These are phyloP conservation scores for Termitomyces heimii DNA, from an alignment of 768 basidiomycete genomes.

Conservation along the genomic window DNA sequence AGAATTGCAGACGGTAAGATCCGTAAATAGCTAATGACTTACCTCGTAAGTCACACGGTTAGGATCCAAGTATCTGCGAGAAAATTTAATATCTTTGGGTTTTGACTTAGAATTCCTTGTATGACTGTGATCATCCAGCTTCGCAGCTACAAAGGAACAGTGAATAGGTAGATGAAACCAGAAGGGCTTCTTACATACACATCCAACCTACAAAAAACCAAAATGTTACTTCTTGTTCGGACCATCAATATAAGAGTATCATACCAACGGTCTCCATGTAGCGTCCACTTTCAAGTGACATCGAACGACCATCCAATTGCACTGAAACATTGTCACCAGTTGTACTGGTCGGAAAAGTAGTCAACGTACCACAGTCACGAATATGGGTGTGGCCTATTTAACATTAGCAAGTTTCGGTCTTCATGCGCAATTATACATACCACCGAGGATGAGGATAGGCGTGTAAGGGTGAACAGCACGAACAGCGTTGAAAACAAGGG, in stretches of 20 bases:
- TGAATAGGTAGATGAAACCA: not conserved
- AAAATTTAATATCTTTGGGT: slow-evolving; percentile 55
- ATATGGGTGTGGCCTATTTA: slow-evolving; percentile 64
- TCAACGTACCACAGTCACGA: slow-evolving; percentile 62
- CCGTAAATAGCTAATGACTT: slow-evolving; percentile 1
- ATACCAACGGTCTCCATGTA: slow-evolving; percentile 91
- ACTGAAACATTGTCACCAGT: slow-evolving; percentile 25
- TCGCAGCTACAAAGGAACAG: slow-evolving; percentile 29
- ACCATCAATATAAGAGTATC: slow-evolving; percentile 6
- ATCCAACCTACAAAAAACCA: slow-evolving; percentile 46
- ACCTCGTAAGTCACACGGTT: slow-evolving; percentile 76
- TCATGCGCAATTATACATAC: slow-evolving; percentile 19
- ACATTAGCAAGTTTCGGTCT: not conserved
- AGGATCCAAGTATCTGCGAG: slow-evolving; percentile 71
- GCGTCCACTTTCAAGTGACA: slow-evolving; percentile 76
- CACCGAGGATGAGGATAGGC: slow-evolving; percentile 82
- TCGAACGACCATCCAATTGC: slow-evolving; percentile 66
- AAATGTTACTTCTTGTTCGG: not conserved
- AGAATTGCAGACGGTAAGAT: not conserved
- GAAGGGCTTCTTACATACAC: slow-evolving; percentile 33
- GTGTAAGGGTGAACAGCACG: slow-evolving; percentile 64
- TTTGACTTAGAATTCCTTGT: not conserved
- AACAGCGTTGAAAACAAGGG: slow-evolving; percentile 65
- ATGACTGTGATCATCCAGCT: slow-evolving; percentile 23
- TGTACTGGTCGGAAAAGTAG: not conserved